Conservation (phyloP, 2,329 filamentous ascomycete species). For the Juglanconis oblonga region DNA sequence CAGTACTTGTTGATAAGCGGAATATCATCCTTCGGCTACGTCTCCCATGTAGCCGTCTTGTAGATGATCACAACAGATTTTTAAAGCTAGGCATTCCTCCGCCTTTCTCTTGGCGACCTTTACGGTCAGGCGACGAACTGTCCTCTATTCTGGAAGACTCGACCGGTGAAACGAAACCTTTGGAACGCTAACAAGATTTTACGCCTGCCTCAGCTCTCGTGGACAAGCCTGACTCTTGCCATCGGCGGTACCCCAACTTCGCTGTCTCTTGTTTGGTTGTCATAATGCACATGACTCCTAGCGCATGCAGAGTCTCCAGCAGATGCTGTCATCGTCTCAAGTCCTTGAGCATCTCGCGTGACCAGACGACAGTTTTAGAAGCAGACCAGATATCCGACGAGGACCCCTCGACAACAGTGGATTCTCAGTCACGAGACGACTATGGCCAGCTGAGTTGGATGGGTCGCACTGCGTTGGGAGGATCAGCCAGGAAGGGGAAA, state of each 20-base stretch:
- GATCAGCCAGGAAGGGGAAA: neutral
- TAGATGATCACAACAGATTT: neutral
- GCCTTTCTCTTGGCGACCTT: neutral
- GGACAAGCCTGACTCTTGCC: too few species aligned
- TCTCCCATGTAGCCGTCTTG: neutral
- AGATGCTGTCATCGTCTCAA: conserved; percentile 1
- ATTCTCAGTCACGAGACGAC: neutral
- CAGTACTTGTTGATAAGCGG: neutral
- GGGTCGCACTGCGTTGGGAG: conserved; percentile 11
- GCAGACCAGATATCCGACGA: neutral
- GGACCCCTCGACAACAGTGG: neutral
- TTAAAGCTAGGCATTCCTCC: neutral
- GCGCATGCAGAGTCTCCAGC: neutral
- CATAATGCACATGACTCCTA: conserved; percentile 1
- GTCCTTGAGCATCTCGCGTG: neutral
- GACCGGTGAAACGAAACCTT: neutral
- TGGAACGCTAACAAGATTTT: neutral
- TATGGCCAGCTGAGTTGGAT: neutral
- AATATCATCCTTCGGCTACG: neutral
- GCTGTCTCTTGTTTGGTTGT: neutral
- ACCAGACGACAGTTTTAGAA: neutral
- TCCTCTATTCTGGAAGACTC: neutral
- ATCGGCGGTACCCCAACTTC: neutral
- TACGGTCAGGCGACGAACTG: neutral
- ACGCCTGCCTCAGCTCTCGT: neutral